Evolutionary conservation across 495 filamentous ascomycete genomes (phyloP), one percentile per base, ranked within the genome.

Genomic region (Aspergillus avenaceus): DNA sequence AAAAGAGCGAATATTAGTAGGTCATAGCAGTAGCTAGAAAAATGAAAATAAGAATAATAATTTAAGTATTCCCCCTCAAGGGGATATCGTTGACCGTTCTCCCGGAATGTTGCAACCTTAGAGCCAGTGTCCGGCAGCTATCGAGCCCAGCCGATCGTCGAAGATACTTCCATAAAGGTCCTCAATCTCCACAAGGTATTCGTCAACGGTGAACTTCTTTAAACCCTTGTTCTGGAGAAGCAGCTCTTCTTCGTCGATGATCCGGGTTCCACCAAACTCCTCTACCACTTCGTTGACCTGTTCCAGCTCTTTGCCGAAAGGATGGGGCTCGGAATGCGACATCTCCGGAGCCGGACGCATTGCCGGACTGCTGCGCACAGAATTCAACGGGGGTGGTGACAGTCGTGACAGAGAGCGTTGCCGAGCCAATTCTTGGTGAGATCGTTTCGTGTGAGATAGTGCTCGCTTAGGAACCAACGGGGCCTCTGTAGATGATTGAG

Each of bases 161-260:
- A 76, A 74, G 44, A 71, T 69, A 47, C 72, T 74, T 40, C 70
- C 68, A 52, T 86, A 85, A 6, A 93, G 70, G 19, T 80, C 80
- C 52, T 86, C 74, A 49, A 98, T 87, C 69, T 96, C 93, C 47
- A 69, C 70, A 46, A 91, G 68, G 66, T 98, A 98, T 62, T 97
- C 93, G 16, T 86, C 79, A 11, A 86, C 88, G 11, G 76, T 74
- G 64, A 91, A 91, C 60, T 84, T 88, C 61, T 72, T 75, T 5
- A 97, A 73, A 11, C 89, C 90, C 41, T 77, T 80, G 23, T 75
- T 71, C 36, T 74, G 58, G 55, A 93, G 67, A 27, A 83, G 77
- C 50, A 81, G 67, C 59, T 89, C 86, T 59, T 93, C 90, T 22
- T 84, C 80, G 41, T 88, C 82, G 37, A 87, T 74, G n/a, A 81